Evolutionary conservation across 2,329 filamentous ascomycete species (phyloP).

Genomic region (Arachnomyces sp.): DNA sequence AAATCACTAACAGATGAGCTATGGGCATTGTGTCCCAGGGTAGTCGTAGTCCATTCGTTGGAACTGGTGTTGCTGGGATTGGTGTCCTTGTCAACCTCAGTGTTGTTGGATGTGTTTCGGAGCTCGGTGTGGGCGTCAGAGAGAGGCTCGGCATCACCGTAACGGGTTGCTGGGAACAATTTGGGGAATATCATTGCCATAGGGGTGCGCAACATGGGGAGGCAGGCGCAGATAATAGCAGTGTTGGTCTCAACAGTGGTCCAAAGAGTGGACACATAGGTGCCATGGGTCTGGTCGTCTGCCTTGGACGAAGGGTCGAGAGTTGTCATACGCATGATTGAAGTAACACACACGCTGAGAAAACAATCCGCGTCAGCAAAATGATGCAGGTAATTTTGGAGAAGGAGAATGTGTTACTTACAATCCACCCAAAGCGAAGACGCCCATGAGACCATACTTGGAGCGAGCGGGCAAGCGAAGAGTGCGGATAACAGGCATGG

Average conservation of each 20-base stretch:
- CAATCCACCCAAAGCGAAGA: conserved; percentile 32
- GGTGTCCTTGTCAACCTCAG: too few species aligned
- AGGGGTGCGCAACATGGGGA: conserved; percentile 28
- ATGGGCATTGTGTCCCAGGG: too few species aligned
- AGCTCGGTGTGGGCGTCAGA: too few species aligned
- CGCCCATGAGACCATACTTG: conserved; percentile 43
- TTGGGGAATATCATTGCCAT: conserved; percentile 16
- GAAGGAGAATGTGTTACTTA: conserved; percentile 14
- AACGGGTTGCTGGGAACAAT: conserved; percentile 11
- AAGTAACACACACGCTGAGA: conserved; percentile 21
- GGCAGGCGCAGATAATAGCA: conserved; percentile 31
- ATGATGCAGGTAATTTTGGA: not conserved
- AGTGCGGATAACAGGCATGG: conserved; percentile 25
- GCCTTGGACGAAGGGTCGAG: conserved; percentile 19
- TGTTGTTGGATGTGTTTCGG: too few species aligned
- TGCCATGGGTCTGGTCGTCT: conserved; percentile 19
- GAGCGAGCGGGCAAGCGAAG: conserved; percentile 30
- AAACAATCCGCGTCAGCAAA: conserved; percentile 1
- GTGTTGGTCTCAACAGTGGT: conserved; percentile 28
- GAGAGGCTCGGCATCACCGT: not conserved
- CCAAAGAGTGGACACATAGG: conserved; percentile 27
- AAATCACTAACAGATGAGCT: too few species aligned
- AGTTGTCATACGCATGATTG: conserved; percentile 28
- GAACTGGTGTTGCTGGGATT: too few species aligned
- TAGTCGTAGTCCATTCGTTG: too few species aligned